Base-by-base conservation (phyloP, 2,329 filamentous ascomycete species). In the Aureobasidium lini region DNA sequence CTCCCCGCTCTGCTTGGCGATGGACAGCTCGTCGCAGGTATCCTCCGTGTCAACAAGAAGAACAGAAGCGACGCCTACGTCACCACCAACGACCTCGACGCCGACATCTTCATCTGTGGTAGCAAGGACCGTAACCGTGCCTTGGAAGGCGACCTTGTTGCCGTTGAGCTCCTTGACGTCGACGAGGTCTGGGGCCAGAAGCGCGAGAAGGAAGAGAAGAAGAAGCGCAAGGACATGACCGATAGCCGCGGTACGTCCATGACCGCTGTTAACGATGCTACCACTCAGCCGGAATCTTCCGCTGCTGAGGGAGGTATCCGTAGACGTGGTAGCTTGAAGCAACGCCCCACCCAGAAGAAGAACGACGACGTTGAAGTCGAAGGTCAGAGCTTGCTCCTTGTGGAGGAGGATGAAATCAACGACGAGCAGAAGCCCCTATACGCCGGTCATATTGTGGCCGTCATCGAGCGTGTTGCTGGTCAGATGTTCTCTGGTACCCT, bases 341-440 rank as follows among this genome's bases (percentile, higher is more conserved):
- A 97, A 78, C 88, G 94, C 57, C 94, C 94, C 8, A 97, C 93
- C 0, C 94, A 99, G 76, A 99, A 99, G 85, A 99, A 99, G 84
- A 99, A 99, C 64, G 94, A 99, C 66, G 94, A 99, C 72, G 94
- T 99, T 29, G 94, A 99, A 75, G 94, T 99, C 31, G 94, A 99
- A 73, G 94, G 94, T 29, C 94, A 99, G 75, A 97, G 93, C 72
- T 82, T 99, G 60, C 85, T 99, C 23, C 84, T 99, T 16, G 94
- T 97, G 64, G 94, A 99, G 71, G 94, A 99, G 72, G 94, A 99
- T 72, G 94, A 99, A 73, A 96, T 99, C 75, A 97, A 90, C 67
- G 94, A 99, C 69, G 94, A 97, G 72, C 89, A 95, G 73, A 99
- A 99, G 78, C 94, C 94, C 10, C 81, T 99, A 6, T 99, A 96